phyloP scores from a whole-genome alignment of 495 filamentous ascomycete genomes.

The Apodospora peruviana region DNA sequence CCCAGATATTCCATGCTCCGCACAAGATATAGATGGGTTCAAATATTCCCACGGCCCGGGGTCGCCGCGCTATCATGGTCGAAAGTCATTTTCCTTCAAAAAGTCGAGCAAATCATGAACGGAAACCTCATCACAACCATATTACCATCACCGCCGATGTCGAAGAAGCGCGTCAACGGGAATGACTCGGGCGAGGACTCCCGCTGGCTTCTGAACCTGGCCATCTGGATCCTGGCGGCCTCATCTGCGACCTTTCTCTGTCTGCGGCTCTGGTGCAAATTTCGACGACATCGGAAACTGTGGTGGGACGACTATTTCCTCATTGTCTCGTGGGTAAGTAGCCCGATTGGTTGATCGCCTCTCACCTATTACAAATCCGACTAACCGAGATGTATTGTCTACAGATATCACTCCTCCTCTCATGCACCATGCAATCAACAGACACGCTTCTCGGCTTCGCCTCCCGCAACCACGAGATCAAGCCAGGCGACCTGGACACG shows the following conservation, averaged over 20 bases:
- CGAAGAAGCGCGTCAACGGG: no score
- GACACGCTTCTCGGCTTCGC: slow-evolving; percentile 15
- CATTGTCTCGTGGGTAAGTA: slow-evolving; percentile 22
- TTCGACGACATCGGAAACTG: slow-evolving; percentile 3
- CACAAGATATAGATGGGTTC: no score
- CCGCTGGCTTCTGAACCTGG: slow-evolving; percentile 10
- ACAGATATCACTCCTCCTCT: slow-evolving; percentile 11
- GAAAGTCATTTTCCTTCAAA: no score
- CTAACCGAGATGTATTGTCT: neutral
- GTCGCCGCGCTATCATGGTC: no score
- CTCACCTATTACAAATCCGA: neutral
- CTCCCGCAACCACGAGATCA: slow-evolving; percentile 13
- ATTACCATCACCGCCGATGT: no score
- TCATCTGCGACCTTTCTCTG: slow-evolving; percentile 18
- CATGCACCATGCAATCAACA: slow-evolving; percentile 14
- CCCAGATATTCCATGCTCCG: no score
- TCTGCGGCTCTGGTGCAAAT: slow-evolving; percentile 19
- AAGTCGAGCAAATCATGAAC: no score
- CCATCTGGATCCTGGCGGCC: slow-evolving; percentile 16
- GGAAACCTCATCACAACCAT: no score
- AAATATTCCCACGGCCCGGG: no score
- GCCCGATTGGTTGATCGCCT: no score
- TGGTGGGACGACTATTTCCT: slow-evolving; percentile 26
- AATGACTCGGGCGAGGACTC: no score
- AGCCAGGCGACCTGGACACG: slow-evolving; percentile 4